phyloP scores from a whole-genome alignment of 805 yeast species.

The Wickerhamiella azyma region DNA sequence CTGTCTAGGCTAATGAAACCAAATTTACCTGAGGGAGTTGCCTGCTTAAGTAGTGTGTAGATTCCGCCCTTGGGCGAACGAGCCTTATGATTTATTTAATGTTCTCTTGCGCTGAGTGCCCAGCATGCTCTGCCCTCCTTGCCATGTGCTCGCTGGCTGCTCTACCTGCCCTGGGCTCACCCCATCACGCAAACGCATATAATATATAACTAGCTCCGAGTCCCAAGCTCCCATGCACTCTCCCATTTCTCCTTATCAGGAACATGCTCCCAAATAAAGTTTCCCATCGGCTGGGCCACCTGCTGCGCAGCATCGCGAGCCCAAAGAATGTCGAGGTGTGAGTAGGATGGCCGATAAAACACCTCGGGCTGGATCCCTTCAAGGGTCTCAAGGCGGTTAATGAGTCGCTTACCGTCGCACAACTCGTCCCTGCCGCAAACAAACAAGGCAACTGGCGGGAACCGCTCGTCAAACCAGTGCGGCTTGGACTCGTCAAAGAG shows the following conservation, averaged over 20 bases:
- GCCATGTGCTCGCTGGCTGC: no score
- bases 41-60: neutral
- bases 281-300: constrained; percentile 38
- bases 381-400: constrained; percentile 44
- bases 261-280: constrained; percentile 17
- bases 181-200: no score
- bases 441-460: constrained; percentile 52
- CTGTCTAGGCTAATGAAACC: constrained; percentile 14
- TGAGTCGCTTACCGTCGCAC: constrained; percentile 60
- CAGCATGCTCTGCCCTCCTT: no score
- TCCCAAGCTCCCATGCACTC: constrained; percentile 3
- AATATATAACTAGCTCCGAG: neutral
- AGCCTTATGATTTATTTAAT: no score
- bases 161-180: no score
- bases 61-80: no score
- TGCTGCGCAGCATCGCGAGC: constrained; percentile 58
- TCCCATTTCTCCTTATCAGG: constrained; percentile 1
- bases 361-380: constrained; percentile 32
- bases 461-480: constrained; percentile 28
- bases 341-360: constrained; percentile 44
- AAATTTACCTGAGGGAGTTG: constrained; percentile 15
- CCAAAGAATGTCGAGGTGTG: constrained; percentile 90
- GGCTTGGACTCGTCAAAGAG: constrained; percentile 39
- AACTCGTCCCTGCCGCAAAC: constrained; percentile 61
- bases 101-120: no score